phyloP scores from a whole-genome alignment of 2,329 filamentous ascomycete genomes.

The Geosmithia putterillii region DNA sequence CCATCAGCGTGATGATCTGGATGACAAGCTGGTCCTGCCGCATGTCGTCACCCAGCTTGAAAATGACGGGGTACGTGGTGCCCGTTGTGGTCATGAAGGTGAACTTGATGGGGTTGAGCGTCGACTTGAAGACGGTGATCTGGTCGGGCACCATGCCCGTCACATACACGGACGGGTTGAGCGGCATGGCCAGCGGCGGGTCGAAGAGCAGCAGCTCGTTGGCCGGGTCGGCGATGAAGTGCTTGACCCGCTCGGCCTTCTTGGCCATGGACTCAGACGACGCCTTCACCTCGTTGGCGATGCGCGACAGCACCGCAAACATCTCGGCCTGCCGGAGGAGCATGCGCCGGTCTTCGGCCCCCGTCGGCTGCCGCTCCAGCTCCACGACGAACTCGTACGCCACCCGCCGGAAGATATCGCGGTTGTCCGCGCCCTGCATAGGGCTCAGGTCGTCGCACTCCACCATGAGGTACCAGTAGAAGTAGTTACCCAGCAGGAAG shows the following conservation, averaged over 20 bases:
- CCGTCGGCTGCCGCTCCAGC: slow-evolving; percentile 58
- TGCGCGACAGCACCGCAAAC: slow-evolving; percentile 73
- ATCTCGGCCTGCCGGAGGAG: slow-evolving; percentile 82
- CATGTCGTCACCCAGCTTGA: slow-evolving; percentile 94
- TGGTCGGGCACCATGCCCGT: slow-evolving; percentile 74
- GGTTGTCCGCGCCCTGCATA: slow-evolving; percentile 59
- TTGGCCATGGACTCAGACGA: slow-evolving; percentile 65
- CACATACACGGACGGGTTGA: slow-evolving; percentile 74
- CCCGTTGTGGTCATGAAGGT: slow-evolving; percentile 75
- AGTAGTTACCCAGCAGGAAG: slow-evolving; percentile 83
- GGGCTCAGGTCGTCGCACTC: slow-evolving; percentile 78
- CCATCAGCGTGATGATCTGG: slow-evolving; percentile 95
- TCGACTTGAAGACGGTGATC: slow-evolving; percentile 89
- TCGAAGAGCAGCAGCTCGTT: slow-evolving; percentile 80
- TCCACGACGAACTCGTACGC: slow-evolving; percentile 94
- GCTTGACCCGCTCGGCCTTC: slow-evolving; percentile 77
- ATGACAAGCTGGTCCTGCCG: slow-evolving; percentile 96
- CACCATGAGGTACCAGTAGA: slow-evolving; percentile 98
- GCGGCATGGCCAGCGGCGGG: slow-evolving; percentile 72
- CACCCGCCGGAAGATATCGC: slow-evolving; percentile 81
- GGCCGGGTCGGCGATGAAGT: slow-evolving; percentile 74
- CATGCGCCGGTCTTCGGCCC: slow-evolving; percentile 60
- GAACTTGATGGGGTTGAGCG: slow-evolving; percentile 79
- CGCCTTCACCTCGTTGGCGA: slow-evolving; percentile 78
- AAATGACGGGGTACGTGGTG: slow-evolving; percentile 78